Conservation (phyloP, 345 rosid genomes). For the Eucalyptus pauciflora region DNA sequence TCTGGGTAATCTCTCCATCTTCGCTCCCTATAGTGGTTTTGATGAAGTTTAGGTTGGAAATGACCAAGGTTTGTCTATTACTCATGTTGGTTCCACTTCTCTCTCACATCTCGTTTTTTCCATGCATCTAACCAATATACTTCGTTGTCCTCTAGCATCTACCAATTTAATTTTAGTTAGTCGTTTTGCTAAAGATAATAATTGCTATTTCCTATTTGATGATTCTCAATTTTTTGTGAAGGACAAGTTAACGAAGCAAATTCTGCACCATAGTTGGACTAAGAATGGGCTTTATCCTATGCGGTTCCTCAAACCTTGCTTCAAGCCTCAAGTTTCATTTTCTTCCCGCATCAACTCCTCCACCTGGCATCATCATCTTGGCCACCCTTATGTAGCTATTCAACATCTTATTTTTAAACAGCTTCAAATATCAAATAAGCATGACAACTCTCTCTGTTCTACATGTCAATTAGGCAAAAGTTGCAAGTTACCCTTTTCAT, state of each 20-base stretch:
- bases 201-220: not conserved
- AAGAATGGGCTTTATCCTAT: not conserved
- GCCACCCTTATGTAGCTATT: not conserved
- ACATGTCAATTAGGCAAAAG: no score
- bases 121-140: not conserved
- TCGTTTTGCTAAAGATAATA: not conserved
- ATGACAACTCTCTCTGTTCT: no score
- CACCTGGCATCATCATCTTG: not conserved
- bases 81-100: not conserved
- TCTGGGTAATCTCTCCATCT: no score
- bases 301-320: no score
- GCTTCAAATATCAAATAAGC: no score
- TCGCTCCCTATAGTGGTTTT: no score
- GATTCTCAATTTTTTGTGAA: no score
- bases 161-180: not conserved
- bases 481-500: no score
- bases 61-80: no score
- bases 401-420: no score
- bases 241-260: not conserved
- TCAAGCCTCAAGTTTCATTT: not conserved
- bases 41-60: no score
- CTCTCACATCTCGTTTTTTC: not conserved
- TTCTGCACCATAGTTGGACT: not conserved
- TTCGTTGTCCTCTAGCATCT: not conserved
- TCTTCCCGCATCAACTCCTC: not conserved